Evolutionary conservation across 1,284 basidiomycete species (phyloP).

Genomic region (Stereum hirsutum): DNA sequence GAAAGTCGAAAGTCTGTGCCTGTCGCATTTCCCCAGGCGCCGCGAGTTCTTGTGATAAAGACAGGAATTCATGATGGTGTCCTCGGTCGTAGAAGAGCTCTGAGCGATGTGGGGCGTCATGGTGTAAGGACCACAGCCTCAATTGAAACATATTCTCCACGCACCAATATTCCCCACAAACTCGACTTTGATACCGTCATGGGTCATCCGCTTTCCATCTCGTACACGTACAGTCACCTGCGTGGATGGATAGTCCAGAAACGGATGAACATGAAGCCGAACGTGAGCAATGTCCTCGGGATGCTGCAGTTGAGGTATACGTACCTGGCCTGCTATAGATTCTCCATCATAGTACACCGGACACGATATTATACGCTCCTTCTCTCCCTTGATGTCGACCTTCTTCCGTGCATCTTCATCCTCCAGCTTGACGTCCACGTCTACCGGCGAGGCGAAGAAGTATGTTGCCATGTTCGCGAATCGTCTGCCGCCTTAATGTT

Average conservation of each 20-base stretch:
- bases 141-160: constrained; percentile 17
- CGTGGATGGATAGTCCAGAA: background rate
- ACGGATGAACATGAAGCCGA: background rate
- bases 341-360: constrained; percentile 97
- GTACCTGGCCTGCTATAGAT: constrained; percentile 77
- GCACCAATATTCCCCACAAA: constrained; percentile 93
- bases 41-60: constrained; percentile 90
- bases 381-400: constrained; percentile 66
- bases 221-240: constrained; percentile 84
- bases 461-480: constrained; percentile 85
- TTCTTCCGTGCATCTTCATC: constrained; percentile 84
- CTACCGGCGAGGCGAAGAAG: constrained; percentile 88
- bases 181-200: constrained; percentile 97
- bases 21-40: constrained; percentile 92
- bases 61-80: constrained; percentile 97
- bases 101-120: constrained; percentile 20
- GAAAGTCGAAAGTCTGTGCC: constrained; percentile 92
- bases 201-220: constrained; percentile 91
- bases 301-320: constrained; percentile 19
- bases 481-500: background rate
- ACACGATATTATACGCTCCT: constrained; percentile 74
- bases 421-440: constrained; percentile 84
- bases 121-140: background rate
- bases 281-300: background rate
- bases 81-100: constrained; percentile 96